These are phyloP conservation scores for Sugiyamaella paludigena DNA, from an alignment of 1,139 yeast species.

Conservation along the genomic window DNA sequence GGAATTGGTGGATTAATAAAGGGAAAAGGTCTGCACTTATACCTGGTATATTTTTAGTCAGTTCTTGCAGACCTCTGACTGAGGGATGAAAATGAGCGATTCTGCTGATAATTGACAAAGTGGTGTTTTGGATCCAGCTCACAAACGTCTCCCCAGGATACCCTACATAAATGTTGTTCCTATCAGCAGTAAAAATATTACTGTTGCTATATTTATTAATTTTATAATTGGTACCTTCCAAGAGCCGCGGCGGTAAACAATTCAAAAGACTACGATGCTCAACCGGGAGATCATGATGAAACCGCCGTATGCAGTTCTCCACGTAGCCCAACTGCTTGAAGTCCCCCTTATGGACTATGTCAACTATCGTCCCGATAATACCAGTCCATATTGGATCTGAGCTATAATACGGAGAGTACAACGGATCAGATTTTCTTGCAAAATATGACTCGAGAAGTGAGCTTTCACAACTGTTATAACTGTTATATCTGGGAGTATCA, in stretches of 20 bases:
- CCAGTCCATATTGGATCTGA: background rate
- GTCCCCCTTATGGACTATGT: constrained; percentile 1
- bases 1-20: constrained; percentile 35
- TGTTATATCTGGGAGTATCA: background rate
- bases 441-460: background rate
- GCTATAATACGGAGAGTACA: constrained; percentile 5
- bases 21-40: constrained; percentile 38
- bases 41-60: constrained; percentile 12
- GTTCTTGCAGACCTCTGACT: constrained; percentile 5
- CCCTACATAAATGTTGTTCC: background rate
- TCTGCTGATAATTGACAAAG: background rate
- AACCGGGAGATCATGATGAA: constrained; percentile 4
- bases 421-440: background rate
- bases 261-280: constrained; percentile 5
- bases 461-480: background rate
- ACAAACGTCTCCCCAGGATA: background rate
- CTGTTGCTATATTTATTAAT: too few species aligned
- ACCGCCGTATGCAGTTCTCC: constrained; percentile 7
- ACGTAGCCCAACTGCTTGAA: constrained; percentile 9
- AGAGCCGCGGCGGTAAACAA: constrained; percentile 3
- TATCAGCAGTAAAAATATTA: too few species aligned
- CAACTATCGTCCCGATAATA: too few species aligned
- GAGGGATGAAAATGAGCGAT: background rate
- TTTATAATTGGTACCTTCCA: constrained; percentile 8
- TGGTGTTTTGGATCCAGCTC: background rate